Conservation (phyloP, 2,329 filamentous ascomycete species). For the Arthrobotrys pseudoclavata region DNA sequence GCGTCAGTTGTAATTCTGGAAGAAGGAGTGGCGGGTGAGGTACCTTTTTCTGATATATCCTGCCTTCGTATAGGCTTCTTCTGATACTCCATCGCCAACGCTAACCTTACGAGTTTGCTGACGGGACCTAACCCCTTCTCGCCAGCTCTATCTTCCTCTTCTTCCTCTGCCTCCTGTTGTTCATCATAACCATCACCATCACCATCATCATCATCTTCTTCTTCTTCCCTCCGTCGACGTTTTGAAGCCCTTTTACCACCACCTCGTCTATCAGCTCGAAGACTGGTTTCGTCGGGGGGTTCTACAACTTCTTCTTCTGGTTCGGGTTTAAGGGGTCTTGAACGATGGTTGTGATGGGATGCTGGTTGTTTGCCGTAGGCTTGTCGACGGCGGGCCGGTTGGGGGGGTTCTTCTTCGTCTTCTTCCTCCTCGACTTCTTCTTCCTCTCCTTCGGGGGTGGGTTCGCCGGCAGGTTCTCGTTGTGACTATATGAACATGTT, state of each 20-base stretch:
- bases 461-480: conserved; percentile 36
- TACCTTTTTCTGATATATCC: conserved; percentile 76
- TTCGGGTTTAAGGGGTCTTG: background rate
- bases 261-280: conserved; percentile 27
- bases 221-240: conserved; percentile 25
- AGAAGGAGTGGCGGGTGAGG: conserved; percentile 62
- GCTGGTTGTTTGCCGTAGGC: conserved; percentile 3
- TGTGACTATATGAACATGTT: conserved; percentile 31
- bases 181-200: conserved; percentile 37
- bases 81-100: conserved; percentile 76
- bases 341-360: conserved; percentile 9
- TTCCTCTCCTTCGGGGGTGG: conserved; percentile 53
- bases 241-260: background rate
- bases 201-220: conserved; percentile 29
- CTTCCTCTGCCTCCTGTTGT: conserved; percentile 63
- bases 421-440: conserved; percentile 40
- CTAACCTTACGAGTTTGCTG: conserved; percentile 78
- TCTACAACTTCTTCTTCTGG: conserved; percentile 29
- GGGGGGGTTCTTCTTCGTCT: conserved; percentile 29
- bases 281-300: background rate
- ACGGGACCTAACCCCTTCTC: conserved; percentile 67
- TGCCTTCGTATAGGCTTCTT: conserved; percentile 74
- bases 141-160: conserved; percentile 59
- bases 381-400: conserved; percentile 19
- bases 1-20: no score